phyloP scores from a whole-genome alignment of 805 yeast genomes.

The Spathaspora gorwiae region DNA sequence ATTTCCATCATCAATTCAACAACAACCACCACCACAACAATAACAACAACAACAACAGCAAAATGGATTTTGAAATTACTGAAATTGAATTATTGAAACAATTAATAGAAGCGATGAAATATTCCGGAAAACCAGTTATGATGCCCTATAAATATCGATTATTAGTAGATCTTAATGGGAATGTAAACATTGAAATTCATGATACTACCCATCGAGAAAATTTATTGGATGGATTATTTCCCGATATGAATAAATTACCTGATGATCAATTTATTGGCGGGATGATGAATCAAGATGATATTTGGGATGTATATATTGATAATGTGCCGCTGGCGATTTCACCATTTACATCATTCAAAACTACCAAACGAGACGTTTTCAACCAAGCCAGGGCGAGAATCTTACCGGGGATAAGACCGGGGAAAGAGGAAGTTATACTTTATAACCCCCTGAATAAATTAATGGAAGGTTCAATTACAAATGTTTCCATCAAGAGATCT shows the following conservation, averaged over 20 bases:
- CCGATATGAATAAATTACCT: neutral
- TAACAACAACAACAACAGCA: neutral
- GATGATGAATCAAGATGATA: conserved; percentile 3
- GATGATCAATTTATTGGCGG: conserved; percentile 3
- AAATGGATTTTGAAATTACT: conserved; percentile 36
- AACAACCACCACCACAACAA: neutral
- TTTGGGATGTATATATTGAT: conserved; percentile 65
- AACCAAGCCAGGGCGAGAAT: conserved; percentile 53
- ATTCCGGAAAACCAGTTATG: conserved; percentile 16
- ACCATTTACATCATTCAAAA: conserved; percentile 83
- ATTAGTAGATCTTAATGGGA: conserved; percentile 25
- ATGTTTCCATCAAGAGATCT: conserved; percentile 58
- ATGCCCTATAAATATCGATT: conserved; percentile 31
- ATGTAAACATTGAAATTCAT: conserved; percentile 28
- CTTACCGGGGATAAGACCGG: conserved; percentile 31
- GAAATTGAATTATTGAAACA: conserved; percentile 35
- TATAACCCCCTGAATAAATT: conserved; percentile 52
- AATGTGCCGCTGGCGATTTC: conserved; percentile 48
- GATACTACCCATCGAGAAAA: conserved; percentile 20
- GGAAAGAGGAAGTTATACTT: conserved; percentile 66
- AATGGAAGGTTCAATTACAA: conserved; percentile 80
- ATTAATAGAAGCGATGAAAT: conserved; percentile 22
- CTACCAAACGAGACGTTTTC: conserved; percentile 68
- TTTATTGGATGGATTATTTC: conserved; percentile 25
- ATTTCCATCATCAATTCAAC: conserved; percentile 33